Conservation (phyloP, 768 basidiomycete species). For the Hypsizygus marmoreus region DNA sequence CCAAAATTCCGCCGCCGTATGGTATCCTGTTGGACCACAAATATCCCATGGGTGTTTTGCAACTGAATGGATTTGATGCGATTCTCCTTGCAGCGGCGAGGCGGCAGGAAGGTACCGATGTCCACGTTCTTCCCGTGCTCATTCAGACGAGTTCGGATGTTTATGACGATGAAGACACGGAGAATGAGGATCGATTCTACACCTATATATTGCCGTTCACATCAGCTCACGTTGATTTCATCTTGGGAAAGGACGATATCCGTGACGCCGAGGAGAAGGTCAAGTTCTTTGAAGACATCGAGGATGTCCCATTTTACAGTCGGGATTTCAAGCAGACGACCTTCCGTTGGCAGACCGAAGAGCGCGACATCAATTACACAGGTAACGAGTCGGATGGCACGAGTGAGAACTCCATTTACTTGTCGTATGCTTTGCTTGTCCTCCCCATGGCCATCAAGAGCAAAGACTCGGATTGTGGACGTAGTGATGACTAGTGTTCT, state of each 20-base stretch:
- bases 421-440: slow-evolving; percentile 25
- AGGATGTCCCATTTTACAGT: slow-evolving; percentile 5
- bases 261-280: neutral
- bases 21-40: slow-evolving; percentile 27
- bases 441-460: no score
- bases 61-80: slow-evolving; percentile 25
- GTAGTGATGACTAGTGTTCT: no score
- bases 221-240: slow-evolving; percentile 6
- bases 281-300: neutral
- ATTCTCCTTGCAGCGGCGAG: slow-evolving; percentile 15
- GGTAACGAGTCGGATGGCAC: slow-evolving; percentile 26
- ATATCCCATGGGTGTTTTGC: slow-evolving; percentile 25
- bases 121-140: slow-evolving; percentile 15
- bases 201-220: neutral
- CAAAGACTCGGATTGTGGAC: no score
- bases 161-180: neutral
- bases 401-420: slow-evolving; percentile 23
- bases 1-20: slow-evolving; percentile 15
- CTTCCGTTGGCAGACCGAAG: neutral
- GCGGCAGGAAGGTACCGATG: slow-evolving; percentile 10
- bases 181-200: neutral
- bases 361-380: slow-evolving; percentile 15
- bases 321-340: slow-evolving; percentile 11
- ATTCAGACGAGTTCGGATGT: neutral
- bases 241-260: neutral